Percentiles rank a stretch among this genome's conserved stretches.
Evolutionary conservation across 2,329 filamentous ascomycete genomes (phyloP).

Genomic region (Periglandula ipomoeae): DNA sequence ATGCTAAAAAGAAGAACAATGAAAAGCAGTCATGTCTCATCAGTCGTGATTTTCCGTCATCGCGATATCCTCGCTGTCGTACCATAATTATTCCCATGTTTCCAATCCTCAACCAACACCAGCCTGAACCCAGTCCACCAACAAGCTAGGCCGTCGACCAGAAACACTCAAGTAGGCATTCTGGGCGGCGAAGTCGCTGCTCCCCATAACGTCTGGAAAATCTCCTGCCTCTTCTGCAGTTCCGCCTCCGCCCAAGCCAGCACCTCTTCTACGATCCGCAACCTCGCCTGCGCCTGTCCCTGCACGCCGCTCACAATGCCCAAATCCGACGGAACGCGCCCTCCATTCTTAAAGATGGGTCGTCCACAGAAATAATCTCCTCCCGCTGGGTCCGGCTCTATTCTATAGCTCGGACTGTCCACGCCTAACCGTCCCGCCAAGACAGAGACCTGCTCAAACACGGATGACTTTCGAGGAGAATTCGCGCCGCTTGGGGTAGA

Average conservation of each 20-base stretch:
- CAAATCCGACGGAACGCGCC: conserved; percentile 21
- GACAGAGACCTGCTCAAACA: conserved; percentile 19
- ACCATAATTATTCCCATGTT: too few species aligned
- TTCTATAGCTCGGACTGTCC: conserved; percentile 23
- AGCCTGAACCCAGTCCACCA: too few species aligned
- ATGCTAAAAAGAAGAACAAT: too few species aligned
- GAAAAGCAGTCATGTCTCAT: too few species aligned
- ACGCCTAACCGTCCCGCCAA: conserved; percentile 26
- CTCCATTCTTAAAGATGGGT: conserved; percentile 23
- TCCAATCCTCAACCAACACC: too few species aligned
- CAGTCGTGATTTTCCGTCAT: too few species aligned
- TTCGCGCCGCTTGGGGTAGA: too few species aligned
- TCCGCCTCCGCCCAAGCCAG: conserved; percentile 26
- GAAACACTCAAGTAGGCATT: not conserved
- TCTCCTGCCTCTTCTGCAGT: conserved; percentile 7
- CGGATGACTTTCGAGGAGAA: not conserved
- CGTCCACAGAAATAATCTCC: conserved; percentile 26
- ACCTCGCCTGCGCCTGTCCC: conserved; percentile 25
- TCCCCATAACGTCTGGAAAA: conserved; percentile 5
- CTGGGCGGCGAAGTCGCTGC: not conserved
- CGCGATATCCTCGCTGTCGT: too few species aligned
- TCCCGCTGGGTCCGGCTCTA: conserved; percentile 14
- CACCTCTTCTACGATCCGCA: conserved; percentile 30
- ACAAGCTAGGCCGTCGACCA: too few species aligned
- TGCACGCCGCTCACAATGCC: conserved; percentile 24